Evolutionary conservation across 2,329 filamentous ascomycete species (phyloP).

Genomic region (Paramyrothecium sp.): DNA sequence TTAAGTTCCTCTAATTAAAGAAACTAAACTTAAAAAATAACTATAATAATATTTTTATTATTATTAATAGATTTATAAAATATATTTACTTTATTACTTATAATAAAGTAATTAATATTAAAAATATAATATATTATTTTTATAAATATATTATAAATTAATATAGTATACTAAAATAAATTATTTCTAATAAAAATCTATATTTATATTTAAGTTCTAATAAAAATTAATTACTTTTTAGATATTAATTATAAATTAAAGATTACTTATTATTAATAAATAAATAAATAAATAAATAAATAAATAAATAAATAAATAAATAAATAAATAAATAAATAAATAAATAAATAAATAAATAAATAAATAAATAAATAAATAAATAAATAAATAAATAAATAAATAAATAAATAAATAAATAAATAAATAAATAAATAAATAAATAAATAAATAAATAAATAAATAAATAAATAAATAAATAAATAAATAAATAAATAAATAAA

Average conservation of each 20-base stretch:
- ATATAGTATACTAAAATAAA: background rate
- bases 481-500: background rate
- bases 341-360: background rate
- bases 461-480: background rate
- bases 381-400: background rate
- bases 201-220: background rate
- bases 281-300: background rate
- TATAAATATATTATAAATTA: background rate
- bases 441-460: background rate
- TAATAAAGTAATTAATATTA: too few relatives aligned
- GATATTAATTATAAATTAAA: slow-evolving; percentile 1
- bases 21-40: too few relatives aligned
- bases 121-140: background rate
- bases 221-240: background rate
- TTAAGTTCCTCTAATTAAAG: too few relatives aligned
- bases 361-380: background rate
- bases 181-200: too few relatives aligned
- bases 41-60: too few relatives aligned
- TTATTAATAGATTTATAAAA: too few relatives aligned
- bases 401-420: background rate
- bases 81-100: too few relatives aligned
- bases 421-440: background rate
- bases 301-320: background rate
- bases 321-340: background rate
- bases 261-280: background rate